phyloP scores from a whole-genome alignment of 192 early-diverging fungal genomes.

The Coemansia sp. region DNA sequence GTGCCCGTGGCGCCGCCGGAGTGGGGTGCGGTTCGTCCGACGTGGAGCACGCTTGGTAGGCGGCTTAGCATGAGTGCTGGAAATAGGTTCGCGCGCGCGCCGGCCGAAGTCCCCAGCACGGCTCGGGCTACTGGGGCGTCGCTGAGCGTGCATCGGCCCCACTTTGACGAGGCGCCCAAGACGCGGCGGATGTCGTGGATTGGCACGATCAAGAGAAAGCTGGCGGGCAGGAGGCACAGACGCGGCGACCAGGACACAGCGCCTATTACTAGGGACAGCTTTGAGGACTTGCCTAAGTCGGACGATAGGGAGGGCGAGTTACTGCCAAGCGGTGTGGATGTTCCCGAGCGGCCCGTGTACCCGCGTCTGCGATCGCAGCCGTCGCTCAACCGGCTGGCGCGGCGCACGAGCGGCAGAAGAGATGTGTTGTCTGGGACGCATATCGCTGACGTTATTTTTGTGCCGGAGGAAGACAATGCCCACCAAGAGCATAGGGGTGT shows the following conservation, averaged over 20 bases:
- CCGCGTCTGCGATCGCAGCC: constrained; percentile 51
- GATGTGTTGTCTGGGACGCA: neutral
- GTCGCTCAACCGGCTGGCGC: constrained; percentile 18
- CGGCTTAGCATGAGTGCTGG: constrained; percentile 23
- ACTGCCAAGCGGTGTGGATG: neutral
- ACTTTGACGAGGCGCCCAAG: neutral
- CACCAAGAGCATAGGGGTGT: neutral
- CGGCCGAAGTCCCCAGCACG: neutral
- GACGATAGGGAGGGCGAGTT: neutral
- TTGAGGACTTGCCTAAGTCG: neutral
- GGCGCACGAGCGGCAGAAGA: neutral
- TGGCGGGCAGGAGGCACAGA: constrained; percentile 11
- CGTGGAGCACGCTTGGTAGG: constrained; percentile 25
- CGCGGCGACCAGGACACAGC: neutral
- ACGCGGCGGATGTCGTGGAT: constrained; percentile 29
- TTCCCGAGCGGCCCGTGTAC: constrained; percentile 7
- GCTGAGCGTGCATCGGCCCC: neutral
- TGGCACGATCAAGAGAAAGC: constrained; percentile 23
- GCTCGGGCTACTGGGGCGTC: constrained; percentile 4
- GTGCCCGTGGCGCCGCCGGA: neutral
- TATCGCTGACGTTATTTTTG: constrained; percentile 20
- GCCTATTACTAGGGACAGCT: neutral
- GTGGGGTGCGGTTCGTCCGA: constrained; percentile 11
- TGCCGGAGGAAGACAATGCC: constrained; percentile 23
- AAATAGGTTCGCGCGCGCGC: neutral